Base-by-base conservation (phyloP, 192 early-diverging fungal genomes). In the Linnemannia exigua region DNA sequence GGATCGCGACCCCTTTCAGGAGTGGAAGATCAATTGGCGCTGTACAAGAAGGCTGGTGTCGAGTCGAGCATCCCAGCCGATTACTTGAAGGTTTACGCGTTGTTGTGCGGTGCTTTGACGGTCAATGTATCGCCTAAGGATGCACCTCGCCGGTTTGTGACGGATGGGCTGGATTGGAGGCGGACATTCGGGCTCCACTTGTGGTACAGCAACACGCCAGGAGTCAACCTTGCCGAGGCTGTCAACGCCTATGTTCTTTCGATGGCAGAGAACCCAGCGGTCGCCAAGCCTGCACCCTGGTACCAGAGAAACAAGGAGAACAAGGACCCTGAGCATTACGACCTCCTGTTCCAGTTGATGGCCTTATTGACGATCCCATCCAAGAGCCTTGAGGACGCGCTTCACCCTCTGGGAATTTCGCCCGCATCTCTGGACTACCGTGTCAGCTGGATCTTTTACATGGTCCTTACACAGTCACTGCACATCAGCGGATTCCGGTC, bases 301-400 rank as follows among this genome's bases (percentile, higher is more conserved):
- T 88, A 90, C 52, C 72, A 79, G 48, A 75, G 71, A 47, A 22
- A 75, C 35, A 8, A 28, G 15, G 33, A 38, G 22, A 47, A 47
- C 9, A 33, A 51, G 12, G 63, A 74, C 36, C 67, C 74, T 35
- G 68, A 63, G 1, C 76, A 79, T 44, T 78, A 52, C 69, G 95
- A 97, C 76, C 89, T 96, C 31, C 89, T 88, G 51, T 98, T 92
- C 80, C 95, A 96, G 82, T 89, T 98, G 38, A 85, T 98, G 17
- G 91, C 92, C 70, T 80, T 96, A 16, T 90, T 79, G 73, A 88
- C 89, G 14, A 76, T 93, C 17, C 66, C 82, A 22, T 79, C 90
- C 5, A 89, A 89, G 61, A 77, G 84, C 8, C 84, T 96, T 19
- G 94, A 95, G 70, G 84, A 79, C 28, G 92, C 91, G 0, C 89